A percentile compares a stretch with the other conserved stretches of the same genome.
Evolutionary conservation across 2,329 filamentous ascomycete genomes (phyloP).

Genomic region (Coniochaeta prunicola): DNA sequence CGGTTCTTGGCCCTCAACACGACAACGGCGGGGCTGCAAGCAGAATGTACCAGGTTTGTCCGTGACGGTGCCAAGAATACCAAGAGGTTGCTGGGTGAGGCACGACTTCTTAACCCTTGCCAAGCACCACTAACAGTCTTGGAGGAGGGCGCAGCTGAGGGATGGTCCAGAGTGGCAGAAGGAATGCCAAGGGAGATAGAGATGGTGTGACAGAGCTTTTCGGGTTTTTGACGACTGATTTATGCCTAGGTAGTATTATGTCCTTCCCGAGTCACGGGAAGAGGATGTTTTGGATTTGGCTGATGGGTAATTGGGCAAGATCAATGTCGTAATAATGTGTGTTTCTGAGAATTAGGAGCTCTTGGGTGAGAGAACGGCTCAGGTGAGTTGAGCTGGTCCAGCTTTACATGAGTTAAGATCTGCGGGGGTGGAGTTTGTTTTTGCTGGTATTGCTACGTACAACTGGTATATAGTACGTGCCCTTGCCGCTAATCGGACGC

Average conservation of each 20-base stretch:
- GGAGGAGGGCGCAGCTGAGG: conserved; percentile 1
- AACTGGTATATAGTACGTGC: neutral
- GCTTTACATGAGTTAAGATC: neutral
- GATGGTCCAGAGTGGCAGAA: neutral
- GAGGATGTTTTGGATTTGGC: neutral
- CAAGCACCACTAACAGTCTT: conserved; percentile 2
- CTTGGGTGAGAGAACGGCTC: neutral
- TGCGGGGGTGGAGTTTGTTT: conserved; percentile 3
- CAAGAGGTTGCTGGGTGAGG: conserved; percentile 1
- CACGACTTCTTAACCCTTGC: neutral
- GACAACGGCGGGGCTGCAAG: neutral
- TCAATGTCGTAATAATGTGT: neutral
- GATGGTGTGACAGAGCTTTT: neutral
- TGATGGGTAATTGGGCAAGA: neutral
- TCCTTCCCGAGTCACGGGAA: neutral
- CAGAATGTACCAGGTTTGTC: neutral
- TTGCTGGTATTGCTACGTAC: neutral
- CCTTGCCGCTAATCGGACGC: neutral
- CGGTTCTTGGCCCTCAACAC: neutral
- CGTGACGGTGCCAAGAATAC: conserved; percentile 1
- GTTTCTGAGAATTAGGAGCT: neutral
- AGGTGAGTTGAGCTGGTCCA: neutral
- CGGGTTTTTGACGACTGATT: neutral
- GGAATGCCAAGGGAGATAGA: neutral
- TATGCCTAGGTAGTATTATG: neutral